Conservation (phyloP, 192 early-diverging fungal genomes). For the Phycomyces blakesleeanus region DNA sequence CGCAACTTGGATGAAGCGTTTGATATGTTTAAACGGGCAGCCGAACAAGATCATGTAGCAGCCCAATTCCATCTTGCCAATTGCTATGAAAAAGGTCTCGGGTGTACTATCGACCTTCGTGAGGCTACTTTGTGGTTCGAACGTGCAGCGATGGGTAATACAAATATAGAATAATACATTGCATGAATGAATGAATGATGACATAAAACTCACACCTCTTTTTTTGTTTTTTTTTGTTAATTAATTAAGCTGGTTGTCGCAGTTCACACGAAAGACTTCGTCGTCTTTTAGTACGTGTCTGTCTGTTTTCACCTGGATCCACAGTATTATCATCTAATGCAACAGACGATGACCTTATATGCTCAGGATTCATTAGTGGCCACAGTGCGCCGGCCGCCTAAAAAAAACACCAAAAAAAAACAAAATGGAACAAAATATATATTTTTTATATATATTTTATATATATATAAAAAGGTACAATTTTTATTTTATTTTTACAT, state of each 20-base stretch:
- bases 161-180: no score
- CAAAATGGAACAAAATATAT: no score
- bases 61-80: constrained; percentile 51
- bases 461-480: no score
- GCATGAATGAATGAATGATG: no score
- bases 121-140: constrained; percentile 33
- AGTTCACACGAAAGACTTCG: constrained; percentile 30
- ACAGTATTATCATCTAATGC: background rate
- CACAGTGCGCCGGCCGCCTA: constrained; percentile 37
- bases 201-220: no score
- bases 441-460: no score
- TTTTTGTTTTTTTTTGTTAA: no score
- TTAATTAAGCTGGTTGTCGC: constrained; percentile 21
- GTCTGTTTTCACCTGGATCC: constrained; percentile 23
- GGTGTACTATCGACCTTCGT: constrained; percentile 21
- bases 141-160: constrained; percentile 31
- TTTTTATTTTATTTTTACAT: no score
- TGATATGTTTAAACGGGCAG: constrained; percentile 57
- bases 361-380: constrained; percentile 23
- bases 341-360: constrained; percentile 14
- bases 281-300: constrained; percentile 26
- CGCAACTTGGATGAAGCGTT: constrained; percentile 44
- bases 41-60: constrained; percentile 59
- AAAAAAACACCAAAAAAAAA: constrained; percentile 2
- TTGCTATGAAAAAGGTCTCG: constrained; percentile 45